Evolutionary conservation across 768 basidiomycete genomes (phyloP), one percentile per base, ranked within the genome.

Genomic region (Trametes elegans): DNA sequence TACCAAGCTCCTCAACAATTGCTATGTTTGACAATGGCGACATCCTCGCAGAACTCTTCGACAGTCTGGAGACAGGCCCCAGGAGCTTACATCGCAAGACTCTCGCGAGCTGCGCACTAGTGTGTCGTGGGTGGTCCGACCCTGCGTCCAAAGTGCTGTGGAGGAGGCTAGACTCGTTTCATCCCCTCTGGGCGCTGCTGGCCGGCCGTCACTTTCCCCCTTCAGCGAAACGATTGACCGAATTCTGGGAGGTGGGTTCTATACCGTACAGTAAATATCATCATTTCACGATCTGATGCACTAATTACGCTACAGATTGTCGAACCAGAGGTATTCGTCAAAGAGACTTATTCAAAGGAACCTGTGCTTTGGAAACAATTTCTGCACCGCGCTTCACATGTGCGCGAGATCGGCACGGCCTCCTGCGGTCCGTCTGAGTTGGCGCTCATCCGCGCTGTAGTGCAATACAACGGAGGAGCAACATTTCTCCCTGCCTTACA

Each of bases 121-220:
- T 58, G 5, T 58, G 50, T 28, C 44, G 11, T 1, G 34, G 34
- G 0, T 58, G 57, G 57, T 19, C 34, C 18, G 51, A 47, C 3
- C 57, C 57, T 13, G 57, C 51, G 1, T 53, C 50, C 1, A 34
- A 32, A 3, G 45, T 52, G 8, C 35, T 58, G 13, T 58, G 57
- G 57, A 40, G 57, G 21, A 26, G 9, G 9, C 45, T 58, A 4
- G 29, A 41, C 21, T 46, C 45, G 2, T 28, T 58, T 19, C 45
- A 43, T 38, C 57, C 57, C 3, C 35, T 58, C 1, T 58, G 57
- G 57, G 39, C 45, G 14, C 41, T 58, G 11, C 21, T 58, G 14
- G 23, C 46, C 2, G 51, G 49, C 7, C 50, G 32, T 13, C 31
- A 36, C 45, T 58, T 48, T 16, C 39, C 57, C 16, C 26, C 42